Evolutionary conservation across 139 green algal species (phyloP), one percentile per base, ranked within the genome.

Genomic region (Chlorella sp.): DNA sequence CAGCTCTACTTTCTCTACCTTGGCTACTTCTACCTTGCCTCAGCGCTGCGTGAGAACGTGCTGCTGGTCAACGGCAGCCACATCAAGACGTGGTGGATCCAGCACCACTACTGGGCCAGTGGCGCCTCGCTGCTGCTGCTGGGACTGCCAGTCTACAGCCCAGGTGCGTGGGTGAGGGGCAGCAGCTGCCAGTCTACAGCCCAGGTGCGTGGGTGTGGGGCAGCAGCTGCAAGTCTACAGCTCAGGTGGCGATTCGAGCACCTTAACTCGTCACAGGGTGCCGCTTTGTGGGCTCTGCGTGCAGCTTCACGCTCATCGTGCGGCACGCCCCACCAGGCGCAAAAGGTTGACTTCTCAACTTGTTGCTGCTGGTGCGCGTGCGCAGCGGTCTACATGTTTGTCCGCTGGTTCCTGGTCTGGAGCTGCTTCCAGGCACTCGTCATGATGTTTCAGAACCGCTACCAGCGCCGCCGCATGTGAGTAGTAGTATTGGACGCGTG

Each of bases 51-150:
- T 0, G 95, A 99, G 73, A 94, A 91, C 77, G 92, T 99, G 61
- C 86, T 91, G 66, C 74, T 89, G 67, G 84, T 96, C 34, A 99
- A 99, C 74, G 95, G 95, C 59, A 90, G 74, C 62, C 75, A 89
- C 80, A 99, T 99, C 81, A 82, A 91, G 27, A 55, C 75, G 30
- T 98, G 94, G 93, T 97, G 92, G 93, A 95, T 98, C 64, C 80
- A 87, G 36, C 94, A 98, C 86, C 95, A 99, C 88, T 96, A 95
- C 84, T 94, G 89, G 86, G 88, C 86, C 26, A 86, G 91, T 2
- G 75, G 67, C 5, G 90, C 86, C 35, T 86, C 82, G 42, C 73
- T 97, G 62, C 74, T 94, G 4, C 87, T 96, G 78, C 84, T 99
- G 29, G 91, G 89, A 6, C 86, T 97, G 71, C 91, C 93, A 0